Evolutionary conservation across 2,329 filamentous ascomycete species (phyloP), one percentile per base, ranked within the genome.

Genomic region (Penicillium rolfsii): DNA sequence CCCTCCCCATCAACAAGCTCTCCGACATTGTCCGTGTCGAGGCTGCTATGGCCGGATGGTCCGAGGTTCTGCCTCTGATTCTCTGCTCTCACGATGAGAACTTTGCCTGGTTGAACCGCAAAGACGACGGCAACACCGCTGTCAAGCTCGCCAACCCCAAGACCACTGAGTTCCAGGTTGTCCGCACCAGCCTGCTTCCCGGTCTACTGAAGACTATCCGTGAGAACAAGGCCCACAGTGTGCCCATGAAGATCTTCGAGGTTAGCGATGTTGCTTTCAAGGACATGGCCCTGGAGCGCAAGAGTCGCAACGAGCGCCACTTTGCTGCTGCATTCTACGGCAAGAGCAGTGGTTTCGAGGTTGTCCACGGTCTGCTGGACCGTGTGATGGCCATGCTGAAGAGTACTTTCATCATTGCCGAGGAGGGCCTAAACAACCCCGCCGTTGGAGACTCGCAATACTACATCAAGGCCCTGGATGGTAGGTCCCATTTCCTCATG

Each of bases 11-110:
- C 79, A 99, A 99, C 84, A 98, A 97, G 80, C 89, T 99, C 43
- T 85, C 85, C 63, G 96, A 99, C 72, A 96, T 98, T 68, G 87
- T 98, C 61, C 90, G 95, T 57, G 81, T 88, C 57, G 95, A 99
- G 77, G 87, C 91, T 54, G 94, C 93, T 57, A 95, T 97, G 87
- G 90, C 94, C 5, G 95, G 95, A 61, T 99, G 95, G 95, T 89
- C 87, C 58, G 95, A 99, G 81, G 94, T 97, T 58, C 89, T 99
- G 86, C 94, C 95, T 28, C 84, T 99, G 30, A 98, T 97, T 68
- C 87, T 99, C 58, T 99, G 95, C 84, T 96, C 92, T 49, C 93
- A 97, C 77, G 94, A 98, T 73, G 95, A 99, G 84, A 99, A 99
- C 82, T 99, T 98, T 76, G 89, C 85, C 61, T 97, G 91, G 90